Percentiles rank a stretch among this genome's conserved stretches.
These are phyloP conservation scores for Sphagnum contortum DNA, from an alignment of 225 moss, liverwort and hornwort species.

Conservation along the genomic window DNA sequence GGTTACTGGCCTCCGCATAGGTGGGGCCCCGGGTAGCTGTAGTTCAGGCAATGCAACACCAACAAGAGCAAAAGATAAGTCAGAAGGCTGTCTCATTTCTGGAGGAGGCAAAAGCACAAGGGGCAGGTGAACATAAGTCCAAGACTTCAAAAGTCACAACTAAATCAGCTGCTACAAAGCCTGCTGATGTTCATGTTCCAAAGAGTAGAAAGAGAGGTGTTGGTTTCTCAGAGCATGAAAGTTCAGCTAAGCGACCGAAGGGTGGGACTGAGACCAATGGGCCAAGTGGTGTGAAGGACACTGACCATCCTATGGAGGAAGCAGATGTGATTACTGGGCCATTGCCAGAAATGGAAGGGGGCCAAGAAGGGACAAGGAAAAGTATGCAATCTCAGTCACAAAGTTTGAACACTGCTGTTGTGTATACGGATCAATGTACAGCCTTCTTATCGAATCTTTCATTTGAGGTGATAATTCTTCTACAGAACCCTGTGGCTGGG, in stretches of 20 bases:
- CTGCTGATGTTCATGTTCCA: slow-evolving; percentile 12
- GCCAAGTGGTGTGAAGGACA: slow-evolving; percentile 14
- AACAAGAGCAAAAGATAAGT: slow-evolving; percentile 43
- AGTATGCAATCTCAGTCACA: slow-evolving; percentile 9
- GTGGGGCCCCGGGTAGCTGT: slow-evolving; percentile 71
- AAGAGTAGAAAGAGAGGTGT: slow-evolving; percentile 63
- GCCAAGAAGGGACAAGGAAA: slow-evolving; percentile 15
- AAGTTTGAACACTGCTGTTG: slow-evolving; percentile 30
- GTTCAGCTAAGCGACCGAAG: slow-evolving; percentile 52
- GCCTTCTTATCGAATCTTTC: slow-evolving; percentile 78
- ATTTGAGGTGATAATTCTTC: slow-evolving; percentile 40
- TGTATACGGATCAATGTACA: slow-evolving; percentile 82
- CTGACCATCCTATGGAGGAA: slow-evolving; percentile 20
- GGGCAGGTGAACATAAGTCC: slow-evolving; percentile 17
- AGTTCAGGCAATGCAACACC: slow-evolving; percentile 59
- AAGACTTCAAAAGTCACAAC: slow-evolving; percentile 22
- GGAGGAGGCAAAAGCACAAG: slow-evolving; percentile 25
- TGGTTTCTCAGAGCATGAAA: slow-evolving; percentile 46
- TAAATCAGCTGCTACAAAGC: slow-evolving; percentile 7
- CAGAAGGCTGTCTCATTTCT: slow-evolving; percentile 8
- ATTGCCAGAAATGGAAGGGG: slow-evolving; percentile 22
- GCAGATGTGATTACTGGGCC: slow-evolving; percentile 15
- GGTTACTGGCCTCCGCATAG: slow-evolving; percentile 21
- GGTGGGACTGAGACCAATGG: slow-evolving; percentile 8
- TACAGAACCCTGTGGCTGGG: background rate